Evolutionary conservation across 345 rosid genomes (phyloP), one percentile per base, ranked within the genome.

Genomic region (Chamaenerion angustifolium): DNA sequence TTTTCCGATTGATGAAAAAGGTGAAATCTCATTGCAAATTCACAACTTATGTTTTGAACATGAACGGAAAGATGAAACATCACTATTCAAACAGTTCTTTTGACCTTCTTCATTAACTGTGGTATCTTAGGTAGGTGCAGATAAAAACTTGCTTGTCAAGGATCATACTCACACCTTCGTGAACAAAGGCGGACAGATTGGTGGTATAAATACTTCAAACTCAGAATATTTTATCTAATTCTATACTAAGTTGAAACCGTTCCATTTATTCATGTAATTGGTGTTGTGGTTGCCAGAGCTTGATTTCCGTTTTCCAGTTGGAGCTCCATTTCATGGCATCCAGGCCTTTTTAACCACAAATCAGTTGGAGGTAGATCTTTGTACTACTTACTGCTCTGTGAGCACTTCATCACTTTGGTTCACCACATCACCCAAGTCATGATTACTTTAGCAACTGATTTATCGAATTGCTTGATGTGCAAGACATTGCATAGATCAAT

Each of bases 111-210:
- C 14, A 55, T 43, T 48, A 54, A n/a, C 57, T 49, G 16, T 61
- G 48, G 42, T 31, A 44, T 56, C 35, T 31, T 55, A 86, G 98
- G 96, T 84, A 42, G 98, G 96, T 46, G 95, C 96, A 25, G 89
- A 87, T 15, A 61, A 82, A 70, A 92, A 83, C 68, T 76, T 92
- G 51, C 96, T 92, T 27, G 80, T 82, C 72, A 92, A 87, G 75
- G 95, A 92, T 58, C 98, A 92, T 51, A 82, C 96, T 67, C 98
- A 92, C 65, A 87, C 98, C 42, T 92, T 92, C 57, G 93, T 92
- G 31, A 92, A 92, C 76, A 87, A 80, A 65, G 89, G 85, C 23
- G 83, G 96, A 43, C 66, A 74, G 31, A 72, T 87, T 71, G 98
- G 98, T 43, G 98, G 98, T 84, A 65, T 43, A 62, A 31, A 31